Evolutionary conservation across 176 grass and related monocot genomes (phyloP).

Genomic region (Musa beccarii): DNA sequence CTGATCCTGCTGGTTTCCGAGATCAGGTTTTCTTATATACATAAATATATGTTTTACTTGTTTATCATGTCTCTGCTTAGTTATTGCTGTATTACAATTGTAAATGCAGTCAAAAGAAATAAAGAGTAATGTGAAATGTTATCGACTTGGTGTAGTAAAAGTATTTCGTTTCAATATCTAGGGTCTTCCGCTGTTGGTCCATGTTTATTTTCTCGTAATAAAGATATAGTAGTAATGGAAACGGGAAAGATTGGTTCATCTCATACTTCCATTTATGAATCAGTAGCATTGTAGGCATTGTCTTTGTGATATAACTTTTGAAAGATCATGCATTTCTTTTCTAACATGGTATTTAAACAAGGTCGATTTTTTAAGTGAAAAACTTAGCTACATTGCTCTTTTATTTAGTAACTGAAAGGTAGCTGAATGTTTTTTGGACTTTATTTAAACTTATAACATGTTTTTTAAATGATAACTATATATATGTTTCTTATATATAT

Average conservation of each 20-base stretch:
- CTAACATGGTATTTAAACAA: no score
- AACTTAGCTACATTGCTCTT: background rate
- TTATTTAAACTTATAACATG: background rate
- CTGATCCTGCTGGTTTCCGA: conserved; percentile 68
- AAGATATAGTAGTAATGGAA: background rate
- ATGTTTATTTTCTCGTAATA: background rate
- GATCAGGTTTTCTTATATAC: conserved; percentile 50
- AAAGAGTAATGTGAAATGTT: background rate
- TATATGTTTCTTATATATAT: no score
- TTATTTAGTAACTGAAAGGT: background rate
- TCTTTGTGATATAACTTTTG: no score
- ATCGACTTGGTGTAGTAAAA: background rate
- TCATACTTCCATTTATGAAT: background rate
- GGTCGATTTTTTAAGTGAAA: no score
- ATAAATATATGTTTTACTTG: background rate
- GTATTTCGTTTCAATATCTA: background rate
- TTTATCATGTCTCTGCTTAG: background rate
- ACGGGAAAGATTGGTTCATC: background rate
- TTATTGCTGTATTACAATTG: background rate
- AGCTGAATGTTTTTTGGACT: background rate
- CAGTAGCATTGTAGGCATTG: no score
- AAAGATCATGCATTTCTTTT: no score
- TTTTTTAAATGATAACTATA: no score
- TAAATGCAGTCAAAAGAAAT: background rate
- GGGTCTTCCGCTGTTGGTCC: background rate